A percentile compares a stretch with the other conserved stretches of the same genome.
phyloP scores from a whole-genome alignment of 495 filamentous ascomycete species.

The Aspergillus kassunensis region DNA sequence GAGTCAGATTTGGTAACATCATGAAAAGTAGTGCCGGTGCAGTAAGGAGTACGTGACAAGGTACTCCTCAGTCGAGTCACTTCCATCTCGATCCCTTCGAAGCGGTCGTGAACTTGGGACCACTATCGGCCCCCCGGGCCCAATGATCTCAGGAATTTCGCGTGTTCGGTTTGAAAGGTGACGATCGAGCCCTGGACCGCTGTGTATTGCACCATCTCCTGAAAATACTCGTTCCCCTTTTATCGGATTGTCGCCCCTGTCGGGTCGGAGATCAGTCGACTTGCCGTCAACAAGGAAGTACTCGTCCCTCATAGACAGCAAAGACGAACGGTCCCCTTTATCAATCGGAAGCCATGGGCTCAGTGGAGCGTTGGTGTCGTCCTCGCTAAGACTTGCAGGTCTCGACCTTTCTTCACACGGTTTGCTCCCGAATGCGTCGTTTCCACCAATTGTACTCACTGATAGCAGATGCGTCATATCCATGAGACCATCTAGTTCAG shows the following conservation, averaged over 20 bases:
- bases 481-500: background rate
- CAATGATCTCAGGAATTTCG: slow-evolving; percentile 20
- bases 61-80: slow-evolving; percentile 21
- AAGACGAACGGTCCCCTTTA: slow-evolving; percentile 24
- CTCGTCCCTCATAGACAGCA: slow-evolving; percentile 24
- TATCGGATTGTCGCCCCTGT: slow-evolving; percentile 22
- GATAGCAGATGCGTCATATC: background rate
- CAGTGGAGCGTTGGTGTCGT: slow-evolving; percentile 12
- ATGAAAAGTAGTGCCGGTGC: slow-evolving; percentile 19
- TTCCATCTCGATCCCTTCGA: slow-evolving; percentile 15
- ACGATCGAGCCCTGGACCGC: slow-evolving; percentile 21
- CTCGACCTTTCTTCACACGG: slow-evolving; percentile 1
- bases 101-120: background rate
- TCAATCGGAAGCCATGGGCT: slow-evolving; percentile 24
- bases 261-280: slow-evolving; percentile 20
- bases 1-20: background rate
- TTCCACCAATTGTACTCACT: background rate
- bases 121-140: slow-evolving; percentile 10
- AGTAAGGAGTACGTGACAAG: slow-evolving; percentile 14
- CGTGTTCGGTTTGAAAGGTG: slow-evolving; percentile 15
- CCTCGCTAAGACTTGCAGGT: slow-evolving; percentile 9
- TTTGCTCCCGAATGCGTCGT: background rate
- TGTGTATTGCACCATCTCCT: slow-evolving; percentile 22
- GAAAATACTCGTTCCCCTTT: slow-evolving; percentile 19
- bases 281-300: slow-evolving; percentile 36